Base-by-base conservation (phyloP, 495 filamentous ascomycete species). In the Penicillium bialowiezense region DNA sequence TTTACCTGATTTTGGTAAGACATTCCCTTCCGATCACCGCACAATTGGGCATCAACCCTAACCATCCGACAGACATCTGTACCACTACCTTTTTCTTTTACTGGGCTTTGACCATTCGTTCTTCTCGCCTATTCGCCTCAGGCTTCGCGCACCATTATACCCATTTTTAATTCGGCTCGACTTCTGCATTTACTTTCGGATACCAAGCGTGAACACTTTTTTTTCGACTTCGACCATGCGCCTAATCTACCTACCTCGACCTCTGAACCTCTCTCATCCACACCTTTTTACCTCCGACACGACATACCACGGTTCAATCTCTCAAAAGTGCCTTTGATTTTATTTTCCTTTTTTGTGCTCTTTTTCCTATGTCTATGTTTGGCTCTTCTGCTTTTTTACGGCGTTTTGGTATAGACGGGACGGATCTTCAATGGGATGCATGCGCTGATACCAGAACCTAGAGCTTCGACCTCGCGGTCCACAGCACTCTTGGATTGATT, bases 361-460 rank as follows among this genome's bases (percentile, higher is more conserved):
- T 54, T 28, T 53, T 55, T 58, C 33, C 40, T 23, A 57, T 55
- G 18, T 54, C 9, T 44, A 21, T 54, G 38, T 45, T 42, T 49
- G 29, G 29, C 48, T 62, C 12, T 32, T 26, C 57, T 43, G 47
- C n/a, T n/a, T n/a, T 14, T 59, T 36, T 45, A 51, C 59, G 56
- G 70, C 68, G 67, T 70, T 72, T 61, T 64, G 65, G 59, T 35
- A 73, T 75, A 75, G 72, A 75, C 59, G 62, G 72, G 62, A 62
- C 29, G 60, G 68, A 63, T 42, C 44, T 64, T 66, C 23, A 55
- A 55, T 65, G 69, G 67, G 60, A 71, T 70, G 59, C 65, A 71
- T 67, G 68, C 71, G 57, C 61, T 74, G 67, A 73, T 74, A 74
- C 71, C 70, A 73, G 64, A 56, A 62, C 53, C 50, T 73, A 72